Evolutionary conservation across 83 land plant species (phyloP).

Genomic region (Isoetes engelmannii): DNA sequence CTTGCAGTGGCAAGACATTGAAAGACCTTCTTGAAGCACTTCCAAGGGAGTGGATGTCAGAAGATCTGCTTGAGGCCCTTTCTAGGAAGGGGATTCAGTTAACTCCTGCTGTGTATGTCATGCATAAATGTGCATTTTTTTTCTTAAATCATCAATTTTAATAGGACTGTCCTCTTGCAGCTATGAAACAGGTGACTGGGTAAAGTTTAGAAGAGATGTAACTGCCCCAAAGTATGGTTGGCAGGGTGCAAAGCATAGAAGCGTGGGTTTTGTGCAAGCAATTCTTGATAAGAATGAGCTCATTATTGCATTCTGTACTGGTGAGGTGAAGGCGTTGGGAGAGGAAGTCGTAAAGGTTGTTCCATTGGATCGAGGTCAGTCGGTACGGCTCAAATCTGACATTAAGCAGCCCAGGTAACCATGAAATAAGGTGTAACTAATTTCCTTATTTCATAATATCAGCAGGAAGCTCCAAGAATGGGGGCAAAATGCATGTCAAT

Average conservation of each 20-base stretch:
- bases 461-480: not conserved
- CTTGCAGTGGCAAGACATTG: conserved; percentile 72
- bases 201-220: conserved; percentile 66
- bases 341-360: conserved; percentile 74
- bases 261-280: conserved; percentile 88
- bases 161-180: conserved; percentile 21
- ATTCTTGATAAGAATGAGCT: conserved; percentile 52
- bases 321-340: conserved; percentile 58
- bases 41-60: conserved; percentile 91
- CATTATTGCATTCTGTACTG: conserved; percentile 73
- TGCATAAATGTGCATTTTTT: not conserved
- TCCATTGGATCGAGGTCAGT: conserved; percentile 84
- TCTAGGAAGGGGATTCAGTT: conserved; percentile 53
- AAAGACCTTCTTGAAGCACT: conserved; percentile 74
- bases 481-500: no score
- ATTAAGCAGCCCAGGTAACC: conserved; percentile 73
- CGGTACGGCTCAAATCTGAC: conserved; percentile 69
- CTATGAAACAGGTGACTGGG: conserved; percentile 85
- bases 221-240: conserved; percentile 64
- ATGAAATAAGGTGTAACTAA: not conserved
- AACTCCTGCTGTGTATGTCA: conserved; percentile 63
- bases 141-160: not conserved
- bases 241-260: conserved; percentile 76
- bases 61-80: conserved; percentile 79
- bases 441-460: not conserved